Evolutionary conservation across 129 eudicot genomes (phyloP).

Genomic region (Smallanthus sonchifolius): DNA sequence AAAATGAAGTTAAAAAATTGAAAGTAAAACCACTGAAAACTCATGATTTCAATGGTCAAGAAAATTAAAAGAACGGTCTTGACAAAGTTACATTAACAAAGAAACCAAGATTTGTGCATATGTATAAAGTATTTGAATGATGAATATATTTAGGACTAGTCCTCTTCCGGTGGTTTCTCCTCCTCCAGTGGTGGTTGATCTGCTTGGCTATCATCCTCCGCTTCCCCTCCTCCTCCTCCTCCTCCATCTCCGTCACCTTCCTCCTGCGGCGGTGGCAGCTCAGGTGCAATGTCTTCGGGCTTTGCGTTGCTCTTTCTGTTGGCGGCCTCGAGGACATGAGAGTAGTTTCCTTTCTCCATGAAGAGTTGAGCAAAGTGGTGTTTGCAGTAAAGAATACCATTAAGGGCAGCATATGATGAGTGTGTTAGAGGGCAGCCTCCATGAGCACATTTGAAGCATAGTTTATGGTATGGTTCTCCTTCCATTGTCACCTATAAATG

Average conservation of each 20-base stretch:
- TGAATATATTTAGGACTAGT: constrained; percentile 16
- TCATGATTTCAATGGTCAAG: constrained; percentile 25
- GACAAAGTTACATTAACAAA: constrained; percentile 27
- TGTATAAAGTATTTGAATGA: constrained; percentile 17
- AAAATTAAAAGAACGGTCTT: constrained; percentile 9
- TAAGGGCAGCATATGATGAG: constrained; percentile 88
- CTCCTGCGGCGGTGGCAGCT: constrained; percentile 11
- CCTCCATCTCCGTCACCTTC: constrained; percentile 28
- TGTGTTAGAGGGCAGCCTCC: constrained; percentile 96
- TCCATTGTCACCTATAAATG: constrained; percentile 64
- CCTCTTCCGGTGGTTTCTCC: constrained; percentile 30
- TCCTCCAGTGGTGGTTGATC: constrained; percentile 27
- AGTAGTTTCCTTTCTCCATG: constrained; percentile 91
- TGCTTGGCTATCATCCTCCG: constrained; percentile 14
- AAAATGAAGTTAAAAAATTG: neutral
- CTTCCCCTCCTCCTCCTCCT: constrained; percentile 14
- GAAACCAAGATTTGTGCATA: constrained; percentile 12
- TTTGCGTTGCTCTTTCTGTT: constrained; percentile 44
- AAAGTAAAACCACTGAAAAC: constrained; percentile 25
- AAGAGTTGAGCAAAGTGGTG: constrained; percentile 88
- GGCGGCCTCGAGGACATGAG: constrained; percentile 79
- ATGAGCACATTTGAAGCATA: constrained; percentile 94
- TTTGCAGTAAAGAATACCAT: constrained; percentile 87
- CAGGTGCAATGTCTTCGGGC: constrained; percentile 26
- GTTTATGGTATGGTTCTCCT: constrained; percentile 82